Evolutionary conservation across 2,329 filamentous ascomycete genomes (phyloP).

Genomic region (Diplodia seriata): DNA sequence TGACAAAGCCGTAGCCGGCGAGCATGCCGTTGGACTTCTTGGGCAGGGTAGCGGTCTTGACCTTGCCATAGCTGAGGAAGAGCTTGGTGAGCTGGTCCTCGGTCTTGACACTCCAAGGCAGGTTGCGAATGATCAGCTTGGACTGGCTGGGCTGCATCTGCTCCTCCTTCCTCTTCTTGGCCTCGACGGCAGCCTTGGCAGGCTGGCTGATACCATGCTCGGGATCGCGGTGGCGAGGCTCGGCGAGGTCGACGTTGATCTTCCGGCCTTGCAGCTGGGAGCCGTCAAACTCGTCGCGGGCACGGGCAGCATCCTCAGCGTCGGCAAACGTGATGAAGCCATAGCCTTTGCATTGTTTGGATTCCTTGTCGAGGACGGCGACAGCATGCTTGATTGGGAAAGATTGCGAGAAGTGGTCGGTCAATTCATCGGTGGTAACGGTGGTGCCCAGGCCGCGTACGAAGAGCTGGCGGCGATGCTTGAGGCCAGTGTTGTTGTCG

Average conservation of each 20-base stretch:
- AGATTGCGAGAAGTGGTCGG: conserved; percentile 89
- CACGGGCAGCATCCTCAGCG: conserved; percentile 83
- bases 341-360: conserved; percentile 88
- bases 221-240: conserved; percentile 73
- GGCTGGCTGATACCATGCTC: conserved; percentile 49
- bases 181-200: conserved; percentile 52
- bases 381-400: conserved; percentile 95
- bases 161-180: conserved; percentile 72
- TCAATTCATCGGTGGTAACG: conserved; percentile 81
- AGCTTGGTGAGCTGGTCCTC: conserved; percentile 78
- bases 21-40: conserved; percentile 72
- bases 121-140: conserved; percentile 87
- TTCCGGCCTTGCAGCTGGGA: conserved; percentile 78
- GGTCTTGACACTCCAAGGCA: conserved; percentile 94
- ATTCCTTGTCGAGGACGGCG: conserved; percentile 85
- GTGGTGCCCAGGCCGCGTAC: conserved; percentile 82
- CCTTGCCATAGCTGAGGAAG: conserved; percentile 88
- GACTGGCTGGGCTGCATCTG: conserved; percentile 68
- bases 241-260: conserved; percentile 85
- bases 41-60: conserved; percentile 86
- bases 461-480: conserved; percentile 70
- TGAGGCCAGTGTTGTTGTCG: conserved; percentile 34
- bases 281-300: conserved; percentile 81
- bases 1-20: conserved; percentile 91
- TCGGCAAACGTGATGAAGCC: conserved; percentile 98